Base-by-base conservation (phyloP, 2,329 filamentous ascomycete species). In the Apiospora kogelbergensis region DNA sequence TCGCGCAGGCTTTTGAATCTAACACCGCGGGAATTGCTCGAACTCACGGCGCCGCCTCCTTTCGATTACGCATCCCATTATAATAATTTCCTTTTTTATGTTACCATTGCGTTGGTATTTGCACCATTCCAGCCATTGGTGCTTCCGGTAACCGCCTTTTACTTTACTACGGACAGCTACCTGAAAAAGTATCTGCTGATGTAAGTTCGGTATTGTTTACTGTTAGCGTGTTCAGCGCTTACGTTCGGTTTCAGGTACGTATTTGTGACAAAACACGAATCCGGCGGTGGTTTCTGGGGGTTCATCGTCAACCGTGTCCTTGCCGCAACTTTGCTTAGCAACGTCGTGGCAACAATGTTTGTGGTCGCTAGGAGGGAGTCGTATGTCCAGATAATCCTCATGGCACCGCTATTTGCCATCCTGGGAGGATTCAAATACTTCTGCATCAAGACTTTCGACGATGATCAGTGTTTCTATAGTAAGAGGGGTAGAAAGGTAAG, bases 11-110 rank as follows among this genome's bases (percentile, higher is more conserved):
- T 98, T 76, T 88, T 93, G 30, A 91, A 89, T 70, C 95, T 95
- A 2, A 98, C 96, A 2, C 69, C 96, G 6, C 88, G 96, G 73
- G 92, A 97, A 79, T 84, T 96, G 73, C 98, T 98, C 73, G 93
- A 97, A 79, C 89, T 96, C 76, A 97, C 95, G 0, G 96, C 96
- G 5, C 96, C 96, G 1, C 94, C 93, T 1, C 85, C 93, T 0
- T 98, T 99, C 78, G 95, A 98, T 74, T 98, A 98, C 77, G 94
- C 96, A 69, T 93, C 90, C 74, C 98, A 98, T 82, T 99, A 98
- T 86, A 98, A 98, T 80, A 98, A 97, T 80, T 98, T 98, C 81
- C 85, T 98, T 40, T 99, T 93, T 82, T 98, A 98, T 82, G 86
- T 92, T 30, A 98, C 95, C 0, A 93, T 98, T 41, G 92, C 93